These are phyloP conservation scores for Heterobasidion occidentale DNA, from an alignment of 1,284 basidiomycete genomes.

Conservation along the genomic window DNA sequence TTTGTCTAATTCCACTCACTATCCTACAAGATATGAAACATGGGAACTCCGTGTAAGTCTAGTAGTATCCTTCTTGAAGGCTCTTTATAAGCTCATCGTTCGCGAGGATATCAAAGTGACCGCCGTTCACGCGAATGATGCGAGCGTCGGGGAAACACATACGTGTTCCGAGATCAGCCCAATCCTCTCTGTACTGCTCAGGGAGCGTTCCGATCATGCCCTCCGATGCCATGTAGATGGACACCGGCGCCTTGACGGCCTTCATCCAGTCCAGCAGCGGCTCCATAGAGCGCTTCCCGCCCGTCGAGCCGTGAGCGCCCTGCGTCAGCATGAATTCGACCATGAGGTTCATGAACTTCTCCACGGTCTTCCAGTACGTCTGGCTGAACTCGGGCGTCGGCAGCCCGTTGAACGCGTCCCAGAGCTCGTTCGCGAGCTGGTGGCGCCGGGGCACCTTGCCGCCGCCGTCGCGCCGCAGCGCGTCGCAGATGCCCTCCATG, in stretches of 20 bases:
- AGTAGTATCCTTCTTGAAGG: background rate
- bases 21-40: no score
- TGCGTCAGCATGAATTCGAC: background rate
- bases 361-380: background rate
- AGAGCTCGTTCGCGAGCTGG: background rate
- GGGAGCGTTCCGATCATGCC: background rate
- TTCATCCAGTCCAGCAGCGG: background rate
- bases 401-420: background rate
- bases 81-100: background rate
- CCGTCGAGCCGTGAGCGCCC: background rate
- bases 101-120: background rate
- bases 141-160: background rate
- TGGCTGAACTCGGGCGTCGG: background rate
- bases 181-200: background rate
- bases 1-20: no score
- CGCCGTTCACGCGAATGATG: background rate
- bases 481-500: background rate
- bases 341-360: background rate
- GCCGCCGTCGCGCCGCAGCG: background rate
- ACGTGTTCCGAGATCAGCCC: background rate
- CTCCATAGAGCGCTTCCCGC: no score
- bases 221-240: background rate
- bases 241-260: background rate
- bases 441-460: background rate
- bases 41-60: no score